Percentiles rank a stretch among this genome's conserved stretches.
Evolutionary conservation across 208 protist genomes (phyloP).

Genomic region (Acanthamoeba healyi): DNA sequence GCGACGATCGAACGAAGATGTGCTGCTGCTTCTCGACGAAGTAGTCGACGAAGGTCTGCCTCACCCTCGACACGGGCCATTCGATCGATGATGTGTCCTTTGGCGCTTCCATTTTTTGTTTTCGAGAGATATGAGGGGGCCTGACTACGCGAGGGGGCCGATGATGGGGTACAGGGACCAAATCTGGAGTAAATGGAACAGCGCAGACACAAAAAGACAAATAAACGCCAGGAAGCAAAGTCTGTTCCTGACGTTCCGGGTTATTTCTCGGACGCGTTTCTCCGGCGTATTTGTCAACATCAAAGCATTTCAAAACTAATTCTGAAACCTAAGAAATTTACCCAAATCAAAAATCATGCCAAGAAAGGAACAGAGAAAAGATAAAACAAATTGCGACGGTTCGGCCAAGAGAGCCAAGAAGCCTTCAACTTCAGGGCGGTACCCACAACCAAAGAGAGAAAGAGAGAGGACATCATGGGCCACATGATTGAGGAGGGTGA

Average conservation of each 20-base stretch:
- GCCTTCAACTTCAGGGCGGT: too few species aligned
- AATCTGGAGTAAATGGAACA: not conserved
- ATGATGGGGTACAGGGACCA: not conserved
- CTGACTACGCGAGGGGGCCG: too few species aligned
- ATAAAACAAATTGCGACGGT: too few species aligned
- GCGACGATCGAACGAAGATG: not conserved
- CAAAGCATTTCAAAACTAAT: not conserved
- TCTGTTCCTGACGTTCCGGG: not conserved
- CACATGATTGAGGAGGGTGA: too few species aligned
- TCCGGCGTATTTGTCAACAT: not conserved
- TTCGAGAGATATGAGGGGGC: not conserved
- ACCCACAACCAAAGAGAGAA: too few species aligned
- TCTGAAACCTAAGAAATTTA: not conserved
- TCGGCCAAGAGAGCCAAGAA: too few species aligned
- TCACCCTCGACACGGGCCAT: conserved; percentile 69
- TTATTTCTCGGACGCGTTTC: not conserved
- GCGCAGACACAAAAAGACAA: conserved; percentile 5
- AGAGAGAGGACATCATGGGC: too few species aligned
- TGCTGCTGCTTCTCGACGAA: conserved; percentile 45
- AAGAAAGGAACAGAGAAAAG: too few species aligned
- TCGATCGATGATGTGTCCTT: not conserved
- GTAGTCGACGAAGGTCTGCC: conserved; percentile 64
- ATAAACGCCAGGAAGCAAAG: not conserved
- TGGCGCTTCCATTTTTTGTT: conserved; percentile 40
- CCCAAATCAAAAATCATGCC: too few species aligned